Evolutionary conservation across 2,329 filamentous ascomycete species (phyloP).

Genomic region (Trichophyton verrucosum): DNA sequence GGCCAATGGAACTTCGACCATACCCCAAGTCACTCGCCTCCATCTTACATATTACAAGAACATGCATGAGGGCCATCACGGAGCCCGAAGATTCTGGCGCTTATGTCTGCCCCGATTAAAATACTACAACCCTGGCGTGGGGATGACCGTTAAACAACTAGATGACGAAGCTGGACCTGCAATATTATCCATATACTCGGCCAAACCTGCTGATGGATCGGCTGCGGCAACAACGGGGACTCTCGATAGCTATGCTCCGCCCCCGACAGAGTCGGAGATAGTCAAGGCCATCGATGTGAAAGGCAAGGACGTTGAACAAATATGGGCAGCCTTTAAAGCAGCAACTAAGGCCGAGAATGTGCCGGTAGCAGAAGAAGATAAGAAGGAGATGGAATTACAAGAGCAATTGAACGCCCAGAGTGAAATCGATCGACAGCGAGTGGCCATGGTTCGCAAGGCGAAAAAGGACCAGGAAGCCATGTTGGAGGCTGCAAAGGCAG

Average conservation of each 20-base stretch:
- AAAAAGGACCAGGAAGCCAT: slow-evolving; percentile 36
- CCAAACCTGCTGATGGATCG: slow-evolving; percentile 9
- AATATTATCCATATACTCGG: slow-evolving; percentile 33
- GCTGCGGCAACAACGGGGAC: slow-evolving; percentile 14
- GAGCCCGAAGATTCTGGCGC: slow-evolving; percentile 73
- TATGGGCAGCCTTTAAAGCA: slow-evolving; percentile 32
- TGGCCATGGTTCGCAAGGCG: slow-evolving; percentile 29
- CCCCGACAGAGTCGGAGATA: slow-evolving; percentile 21
- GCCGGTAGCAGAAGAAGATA: slow-evolving; percentile 23
- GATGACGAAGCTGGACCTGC: slow-evolving; percentile 36
- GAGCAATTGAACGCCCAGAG: slow-evolving; percentile 25
- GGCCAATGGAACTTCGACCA: slow-evolving; percentile 21
- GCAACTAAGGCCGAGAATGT: slow-evolving; percentile 39
- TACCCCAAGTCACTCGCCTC: slow-evolving; percentile 30
- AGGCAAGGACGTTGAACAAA: slow-evolving; percentile 28
- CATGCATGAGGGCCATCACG: slow-evolving; percentile 29
- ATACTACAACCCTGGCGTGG: slow-evolving; percentile 78
- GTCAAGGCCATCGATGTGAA: slow-evolving; percentile 29
- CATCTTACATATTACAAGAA: slow-evolving; percentile 35
- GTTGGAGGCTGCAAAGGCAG: slow-evolving; percentile 33
- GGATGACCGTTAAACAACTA: slow-evolving; percentile 69
- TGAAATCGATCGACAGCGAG: slow-evolving; percentile 28
- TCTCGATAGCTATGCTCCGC: slow-evolving; percentile 26
- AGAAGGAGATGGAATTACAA: slow-evolving; percentile 25
- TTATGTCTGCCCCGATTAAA: slow-evolving; percentile 74